Evolutionary conservation across 208 protist species (phyloP).

Genomic region (Crithidia fasciculata): DNA sequence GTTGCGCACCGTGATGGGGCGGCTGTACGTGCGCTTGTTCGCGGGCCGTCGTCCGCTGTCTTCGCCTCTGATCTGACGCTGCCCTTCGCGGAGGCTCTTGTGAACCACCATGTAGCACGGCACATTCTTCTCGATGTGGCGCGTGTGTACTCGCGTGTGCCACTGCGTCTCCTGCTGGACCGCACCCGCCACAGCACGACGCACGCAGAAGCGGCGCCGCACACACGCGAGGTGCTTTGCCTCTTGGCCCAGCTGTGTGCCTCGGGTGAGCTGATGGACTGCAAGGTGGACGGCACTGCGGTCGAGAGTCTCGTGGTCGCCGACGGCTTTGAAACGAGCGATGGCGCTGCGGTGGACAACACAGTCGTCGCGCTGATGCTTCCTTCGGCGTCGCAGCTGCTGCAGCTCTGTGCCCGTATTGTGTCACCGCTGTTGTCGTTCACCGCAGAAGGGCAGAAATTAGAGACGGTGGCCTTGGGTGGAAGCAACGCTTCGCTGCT

Average conservation of each 20-base stretch:
- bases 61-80: constrained; percentile 21
- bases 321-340: not conserved
- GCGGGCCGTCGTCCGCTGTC: constrained; percentile 3
- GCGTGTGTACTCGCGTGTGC: constrained; percentile 38
- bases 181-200: not conserved
- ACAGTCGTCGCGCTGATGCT: not conserved
- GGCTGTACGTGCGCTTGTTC: constrained; percentile 8
- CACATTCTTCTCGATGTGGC: constrained; percentile 52
- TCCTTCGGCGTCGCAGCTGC: not conserved
- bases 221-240: constrained; percentile 14
- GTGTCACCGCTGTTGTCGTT: not conserved
- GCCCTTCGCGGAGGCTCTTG: constrained; percentile 15
- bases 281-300: constrained; percentile 3
- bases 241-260: constrained; percentile 49
- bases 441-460: too few species aligned
- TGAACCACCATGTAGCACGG: constrained; percentile 22
- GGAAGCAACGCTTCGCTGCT: not conserved
- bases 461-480: not conserved
- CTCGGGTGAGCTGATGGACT: constrained; percentile 16
- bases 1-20: constrained; percentile 32
- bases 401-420: constrained; percentile 5
- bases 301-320: constrained; percentile 8
- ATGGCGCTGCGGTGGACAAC: not conserved
- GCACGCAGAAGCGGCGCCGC: not conserved
- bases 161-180: constrained; percentile 27